These are phyloP conservation scores for Triticum monococcum DNA, from an alignment of 176 grass and related monocot genomes.

Conservation along the genomic window DNA sequence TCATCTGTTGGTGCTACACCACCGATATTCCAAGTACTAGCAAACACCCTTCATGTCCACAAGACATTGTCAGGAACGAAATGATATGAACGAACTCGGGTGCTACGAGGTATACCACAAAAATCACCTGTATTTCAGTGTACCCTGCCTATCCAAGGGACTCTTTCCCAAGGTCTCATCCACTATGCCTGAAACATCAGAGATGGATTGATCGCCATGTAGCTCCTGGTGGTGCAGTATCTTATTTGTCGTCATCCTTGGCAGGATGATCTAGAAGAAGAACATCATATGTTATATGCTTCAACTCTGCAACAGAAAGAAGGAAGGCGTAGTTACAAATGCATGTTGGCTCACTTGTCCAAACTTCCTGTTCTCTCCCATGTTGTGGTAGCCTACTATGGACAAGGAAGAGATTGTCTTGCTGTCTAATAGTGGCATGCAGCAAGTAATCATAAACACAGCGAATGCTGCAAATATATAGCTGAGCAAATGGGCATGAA, in stretches of 20 bases:
- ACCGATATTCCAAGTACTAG: constrained; percentile 91
- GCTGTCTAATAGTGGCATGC: constrained; percentile 34
- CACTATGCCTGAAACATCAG: constrained; percentile 51
- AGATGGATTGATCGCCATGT: constrained; percentile 35
- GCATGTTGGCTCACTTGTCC: constrained; percentile 42
- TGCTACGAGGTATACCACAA: constrained; percentile 2
- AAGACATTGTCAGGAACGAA: constrained; percentile 25
- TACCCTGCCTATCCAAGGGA: constrained; percentile 36
- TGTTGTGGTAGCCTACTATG: constrained; percentile 24
- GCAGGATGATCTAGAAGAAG: constrained; percentile 68
- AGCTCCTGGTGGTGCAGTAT: constrained; percentile 46
- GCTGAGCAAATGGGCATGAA: constrained; percentile 40
- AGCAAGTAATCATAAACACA: constrained; percentile 43
- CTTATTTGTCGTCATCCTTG: constrained; percentile 61
- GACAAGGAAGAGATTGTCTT: constrained; percentile 25
- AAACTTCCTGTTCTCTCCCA: constrained; percentile 57
- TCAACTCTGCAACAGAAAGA: constrained; percentile 15
- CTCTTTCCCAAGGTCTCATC: constrained; percentile 49
- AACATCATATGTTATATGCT: constrained; percentile 29
- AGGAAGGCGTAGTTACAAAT: constrained; percentile 28
- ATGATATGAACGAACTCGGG: constrained; percentile 15
- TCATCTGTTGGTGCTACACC: constrained; percentile 58
- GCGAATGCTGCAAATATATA: constrained; percentile 55
- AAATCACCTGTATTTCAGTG: constrained; percentile 69
- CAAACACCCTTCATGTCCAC: constrained; percentile 63